Percentiles rank a stretch among this genome's conserved stretches.
phyloP scores from a whole-genome alignment of 352 stramenopile species.

The Globisporangium alternatum region DNA sequence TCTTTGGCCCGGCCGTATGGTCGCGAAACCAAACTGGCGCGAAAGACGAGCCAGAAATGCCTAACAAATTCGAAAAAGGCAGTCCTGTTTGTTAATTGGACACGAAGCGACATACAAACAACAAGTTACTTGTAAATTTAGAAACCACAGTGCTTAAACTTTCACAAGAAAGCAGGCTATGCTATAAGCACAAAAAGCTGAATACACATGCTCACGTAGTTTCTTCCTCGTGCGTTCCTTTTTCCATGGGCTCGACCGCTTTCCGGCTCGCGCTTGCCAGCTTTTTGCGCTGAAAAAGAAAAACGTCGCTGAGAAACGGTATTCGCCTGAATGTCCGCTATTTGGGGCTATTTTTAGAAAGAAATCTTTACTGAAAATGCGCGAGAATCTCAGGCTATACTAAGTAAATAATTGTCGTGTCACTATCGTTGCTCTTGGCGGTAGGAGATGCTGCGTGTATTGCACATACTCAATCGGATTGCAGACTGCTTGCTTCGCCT shows the following conservation, averaged over 20 bases:
- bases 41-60: background rate
- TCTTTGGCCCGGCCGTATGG: background rate
- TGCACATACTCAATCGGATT: background rate
- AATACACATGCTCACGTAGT: background rate
- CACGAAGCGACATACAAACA: background rate
- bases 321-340: conserved; percentile 5
- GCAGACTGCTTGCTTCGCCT: background rate
- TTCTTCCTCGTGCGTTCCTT: background rate
- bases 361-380: background rate
- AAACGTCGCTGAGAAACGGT: background rate
- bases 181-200: background rate
- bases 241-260: conserved; percentile 2
- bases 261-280: background rate
- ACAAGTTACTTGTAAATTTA: conserved; percentile 4
- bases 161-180: background rate
- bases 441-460: background rate
- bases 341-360: conserved; percentile 1
- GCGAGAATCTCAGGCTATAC: background rate
- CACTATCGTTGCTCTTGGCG: conserved; percentile 2
- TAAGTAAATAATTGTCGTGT: background rate
- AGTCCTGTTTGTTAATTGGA: background rate
- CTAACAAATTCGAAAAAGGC: background rate
- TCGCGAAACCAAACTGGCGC: conserved; percentile 3
- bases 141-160: background rate
- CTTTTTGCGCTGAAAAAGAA: background rate